Conservation (phyloP, 2,329 filamentous ascomycete species). For the Huntiella moniliformis region DNA sequence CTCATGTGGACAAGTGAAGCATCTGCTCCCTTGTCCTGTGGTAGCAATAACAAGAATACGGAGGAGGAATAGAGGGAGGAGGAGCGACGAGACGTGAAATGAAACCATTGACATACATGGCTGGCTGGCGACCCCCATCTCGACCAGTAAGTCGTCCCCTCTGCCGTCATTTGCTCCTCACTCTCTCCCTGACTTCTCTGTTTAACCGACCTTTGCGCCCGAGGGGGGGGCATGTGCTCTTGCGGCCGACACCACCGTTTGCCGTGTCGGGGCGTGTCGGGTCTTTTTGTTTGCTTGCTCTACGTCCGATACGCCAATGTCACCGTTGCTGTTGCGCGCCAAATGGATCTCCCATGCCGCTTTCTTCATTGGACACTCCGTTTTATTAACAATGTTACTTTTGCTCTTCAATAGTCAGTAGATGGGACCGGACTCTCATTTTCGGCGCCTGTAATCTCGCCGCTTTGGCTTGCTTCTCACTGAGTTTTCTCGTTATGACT, state of each 20-base stretch:
- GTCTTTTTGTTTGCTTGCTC: background rate
- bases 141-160: too few species aligned
- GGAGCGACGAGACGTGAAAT: too few species aligned
- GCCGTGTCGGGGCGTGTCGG: background rate
- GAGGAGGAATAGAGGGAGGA: too few species aligned
- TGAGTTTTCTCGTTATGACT: slow-evolving; percentile 61
- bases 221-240: too few species aligned
- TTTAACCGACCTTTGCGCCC: too few species aligned
- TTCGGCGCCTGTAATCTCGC: slow-evolving; percentile 83
- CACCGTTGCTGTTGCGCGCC: background rate
- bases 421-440: slow-evolving; percentile 88
- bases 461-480: slow-evolving; percentile 73
- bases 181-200: background rate
- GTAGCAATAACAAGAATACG: too few species aligned
- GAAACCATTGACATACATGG: too few species aligned
- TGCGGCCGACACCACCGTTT: too few species aligned
- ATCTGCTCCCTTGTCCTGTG: too few species aligned
- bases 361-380: background rate
- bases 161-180: background rate
- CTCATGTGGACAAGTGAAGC: too few species aligned
- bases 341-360: background rate
- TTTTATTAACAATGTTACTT: slow-evolving; percentile 13
- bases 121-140: too few species aligned
- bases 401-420: slow-evolving; percentile 50
- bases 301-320: background rate